phyloP scores from a whole-genome alignment of 495 filamentous ascomycete genomes.

The Pyrenopolyporus hunteri region DNA sequence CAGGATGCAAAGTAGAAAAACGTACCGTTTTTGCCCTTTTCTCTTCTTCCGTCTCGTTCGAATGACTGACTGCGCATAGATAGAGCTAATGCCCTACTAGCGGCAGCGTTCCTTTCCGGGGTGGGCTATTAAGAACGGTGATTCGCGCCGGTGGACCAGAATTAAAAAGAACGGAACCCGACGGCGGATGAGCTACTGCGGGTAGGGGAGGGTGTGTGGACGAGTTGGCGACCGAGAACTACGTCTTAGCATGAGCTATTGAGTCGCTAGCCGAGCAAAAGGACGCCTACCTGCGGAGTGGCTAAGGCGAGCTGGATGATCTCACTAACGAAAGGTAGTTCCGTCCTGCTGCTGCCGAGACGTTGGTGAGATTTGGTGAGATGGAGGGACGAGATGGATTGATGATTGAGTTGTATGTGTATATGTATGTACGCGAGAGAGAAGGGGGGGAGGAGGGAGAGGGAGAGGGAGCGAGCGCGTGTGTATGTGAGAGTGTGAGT shows the following conservation, averaged over 20 bases:
- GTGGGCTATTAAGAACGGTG: conserved; percentile 30
- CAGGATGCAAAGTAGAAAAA: conserved; percentile 13
- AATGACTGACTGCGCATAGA: conserved; percentile 22
- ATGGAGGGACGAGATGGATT: conserved; percentile 13
- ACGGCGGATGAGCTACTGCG: conserved; percentile 39
- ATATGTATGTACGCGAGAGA: not conserved
- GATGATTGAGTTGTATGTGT: conserved; percentile 4
- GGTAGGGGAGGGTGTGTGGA: conserved; percentile 24
- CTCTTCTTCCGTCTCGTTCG: conserved; percentile 2
- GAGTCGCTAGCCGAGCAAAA: conserved; percentile 33
- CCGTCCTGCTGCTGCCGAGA: conserved; percentile 18
- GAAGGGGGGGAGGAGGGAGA: not conserved
- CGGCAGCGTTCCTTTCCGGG: conserved; percentile 37
- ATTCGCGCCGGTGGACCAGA: conserved; percentile 35
- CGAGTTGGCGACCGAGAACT: conserved; percentile 32
- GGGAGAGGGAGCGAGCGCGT: not conserved
- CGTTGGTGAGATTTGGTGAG: conserved; percentile 23
- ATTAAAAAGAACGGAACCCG: conserved; percentile 36
- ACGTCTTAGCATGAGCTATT: conserved; percentile 31
- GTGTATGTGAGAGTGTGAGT: not conserved
- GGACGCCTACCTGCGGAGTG: conserved; percentile 26
- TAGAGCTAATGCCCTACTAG: conserved; percentile 32
- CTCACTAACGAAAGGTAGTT: conserved; percentile 27
- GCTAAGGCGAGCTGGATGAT: conserved; percentile 33
- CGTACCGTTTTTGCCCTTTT: conserved; percentile 24